Percentiles rank a stretch among this genome's conserved stretches.
phyloP scores from a whole-genome alignment of 208 protist genomes.

The Crithidia bombi region DNA sequence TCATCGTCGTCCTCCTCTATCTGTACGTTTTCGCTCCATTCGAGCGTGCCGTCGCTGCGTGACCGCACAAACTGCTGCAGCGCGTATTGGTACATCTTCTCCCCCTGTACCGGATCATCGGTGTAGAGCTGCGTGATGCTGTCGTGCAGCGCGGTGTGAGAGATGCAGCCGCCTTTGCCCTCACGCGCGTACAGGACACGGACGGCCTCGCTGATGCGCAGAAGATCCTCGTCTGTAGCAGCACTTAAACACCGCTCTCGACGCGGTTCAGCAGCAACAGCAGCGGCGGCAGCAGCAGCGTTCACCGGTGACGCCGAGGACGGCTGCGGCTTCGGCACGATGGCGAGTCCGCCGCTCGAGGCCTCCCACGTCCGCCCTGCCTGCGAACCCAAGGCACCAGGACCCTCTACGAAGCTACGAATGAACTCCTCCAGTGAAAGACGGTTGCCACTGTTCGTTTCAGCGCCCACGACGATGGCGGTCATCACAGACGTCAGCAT shows the following conservation, averaged over 20 bases:
- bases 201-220: slow-evolving; percentile 49
- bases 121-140: slow-evolving; percentile 46
- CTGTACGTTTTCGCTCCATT: slow-evolving; percentile 28
- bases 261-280: background rate
- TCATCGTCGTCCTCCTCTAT: slow-evolving; percentile 29
- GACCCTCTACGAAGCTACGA: slow-evolving; percentile 58
- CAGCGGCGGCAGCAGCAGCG: background rate
- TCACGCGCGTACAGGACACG: slow-evolving; percentile 37
- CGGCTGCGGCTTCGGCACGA: background rate
- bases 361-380: slow-evolving; percentile 18
- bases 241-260: slow-evolving; percentile 14
- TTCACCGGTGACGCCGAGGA: background rate
- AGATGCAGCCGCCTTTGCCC: slow-evolving; percentile 44
- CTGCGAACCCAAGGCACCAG: slow-evolving; percentile 32
- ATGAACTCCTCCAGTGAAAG: slow-evolving; percentile 77
- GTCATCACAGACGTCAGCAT: slow-evolving; percentile 66
- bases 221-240: slow-evolving; percentile 51
- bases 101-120: slow-evolving; percentile 34
- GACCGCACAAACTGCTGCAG: slow-evolving; percentile 32
- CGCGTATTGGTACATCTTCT: slow-evolving; percentile 60
- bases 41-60: slow-evolving; percentile 15
- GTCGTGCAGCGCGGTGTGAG: slow-evolving; percentile 42
- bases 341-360: background rate
- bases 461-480: slow-evolving; percentile 61
- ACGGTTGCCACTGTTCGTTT: slow-evolving; percentile 40